Evolutionary conservation across 805 yeast genomes (phyloP).

Genomic region (Cyberlindnera mississippiensis): DNA sequence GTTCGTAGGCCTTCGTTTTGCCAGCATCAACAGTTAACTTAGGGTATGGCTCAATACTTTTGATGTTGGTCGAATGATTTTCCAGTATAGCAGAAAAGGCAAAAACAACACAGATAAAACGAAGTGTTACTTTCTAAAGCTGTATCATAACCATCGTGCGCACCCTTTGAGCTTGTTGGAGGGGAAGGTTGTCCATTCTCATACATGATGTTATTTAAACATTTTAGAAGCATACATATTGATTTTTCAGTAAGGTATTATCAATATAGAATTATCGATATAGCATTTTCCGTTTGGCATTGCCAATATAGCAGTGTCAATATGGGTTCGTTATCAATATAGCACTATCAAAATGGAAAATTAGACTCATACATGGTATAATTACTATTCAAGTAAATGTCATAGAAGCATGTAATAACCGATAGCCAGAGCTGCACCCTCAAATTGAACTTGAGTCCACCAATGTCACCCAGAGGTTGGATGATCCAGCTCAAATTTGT

Average conservation of each 20-base stretch:
- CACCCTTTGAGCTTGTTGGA: constrained; percentile 5
- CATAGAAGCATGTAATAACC: constrained; percentile 2
- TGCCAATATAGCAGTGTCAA: no score
- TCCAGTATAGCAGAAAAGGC: constrained; percentile 3
- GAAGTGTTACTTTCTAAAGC: constrained; percentile 2
- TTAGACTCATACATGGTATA: background rate
- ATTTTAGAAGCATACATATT: no score
- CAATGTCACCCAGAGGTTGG: constrained; percentile 4
- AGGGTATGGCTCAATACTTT: constrained; percentile 3
- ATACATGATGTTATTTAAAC: no score
- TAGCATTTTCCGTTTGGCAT: no score
- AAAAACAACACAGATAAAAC: constrained; percentile 4
- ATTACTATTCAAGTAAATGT: background rate
- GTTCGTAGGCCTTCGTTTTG: background rate
- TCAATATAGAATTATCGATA: no score
- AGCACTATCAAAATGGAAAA: no score
- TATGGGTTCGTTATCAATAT: no score
- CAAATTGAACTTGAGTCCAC: constrained; percentile 7
- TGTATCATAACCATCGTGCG: constrained; percentile 3
- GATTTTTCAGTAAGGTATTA: no score
- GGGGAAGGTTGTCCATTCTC: background rate
- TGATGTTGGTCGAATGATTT: background rate
- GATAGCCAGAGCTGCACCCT: constrained; percentile 2
- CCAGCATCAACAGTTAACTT: constrained; percentile 1
- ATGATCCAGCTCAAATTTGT: constrained; percentile 1